Conservation (phyloP, 2,329 filamentous ascomycete genomes). For the Annulohypoxylon truncatum region DNA sequence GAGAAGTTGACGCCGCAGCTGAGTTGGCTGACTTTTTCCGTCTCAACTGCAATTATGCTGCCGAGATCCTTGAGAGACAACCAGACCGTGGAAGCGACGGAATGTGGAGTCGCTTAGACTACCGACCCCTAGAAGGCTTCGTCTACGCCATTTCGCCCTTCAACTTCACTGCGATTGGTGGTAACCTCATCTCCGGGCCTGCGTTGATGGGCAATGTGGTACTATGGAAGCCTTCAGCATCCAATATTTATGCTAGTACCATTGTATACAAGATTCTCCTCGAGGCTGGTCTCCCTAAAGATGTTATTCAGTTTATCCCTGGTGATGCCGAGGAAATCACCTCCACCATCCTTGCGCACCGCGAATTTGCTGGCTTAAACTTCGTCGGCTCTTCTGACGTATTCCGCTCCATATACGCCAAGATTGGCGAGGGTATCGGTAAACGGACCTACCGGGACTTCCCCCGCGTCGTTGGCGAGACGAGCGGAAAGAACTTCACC, state of each 20-base stretch:
- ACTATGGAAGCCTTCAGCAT: conserved; percentile 55
- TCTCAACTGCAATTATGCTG: conserved; percentile 5
- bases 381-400: conserved; percentile 56
- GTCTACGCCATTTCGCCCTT: conserved; percentile 57
- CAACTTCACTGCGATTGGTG: conserved; percentile 58
- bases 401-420: conserved; percentile 51
- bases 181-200: conserved; percentile 52
- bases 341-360: conserved; percentile 48
- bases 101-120: conserved; percentile 2
- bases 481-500: conserved; percentile 65
- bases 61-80: neutral
- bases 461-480: conserved; percentile 61
- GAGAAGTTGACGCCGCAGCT: conserved; percentile 49
- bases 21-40: conserved; percentile 31
- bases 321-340: conserved; percentile 51
- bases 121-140: conserved; percentile 48
- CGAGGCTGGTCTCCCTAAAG: conserved; percentile 54
- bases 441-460: conserved; percentile 51
- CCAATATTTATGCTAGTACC: conserved; percentile 50
- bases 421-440: conserved; percentile 48
- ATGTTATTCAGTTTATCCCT: conserved; percentile 51
- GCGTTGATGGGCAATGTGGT: conserved; percentile 56
- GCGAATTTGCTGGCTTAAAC: conserved; percentile 53
- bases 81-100: neutral
- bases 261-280: conserved; percentile 55